Evolutionary conservation across 208 protist species (phyloP), one percentile per base, ranked within the genome.

Genomic region (Trypanosoma cruzi): DNA sequence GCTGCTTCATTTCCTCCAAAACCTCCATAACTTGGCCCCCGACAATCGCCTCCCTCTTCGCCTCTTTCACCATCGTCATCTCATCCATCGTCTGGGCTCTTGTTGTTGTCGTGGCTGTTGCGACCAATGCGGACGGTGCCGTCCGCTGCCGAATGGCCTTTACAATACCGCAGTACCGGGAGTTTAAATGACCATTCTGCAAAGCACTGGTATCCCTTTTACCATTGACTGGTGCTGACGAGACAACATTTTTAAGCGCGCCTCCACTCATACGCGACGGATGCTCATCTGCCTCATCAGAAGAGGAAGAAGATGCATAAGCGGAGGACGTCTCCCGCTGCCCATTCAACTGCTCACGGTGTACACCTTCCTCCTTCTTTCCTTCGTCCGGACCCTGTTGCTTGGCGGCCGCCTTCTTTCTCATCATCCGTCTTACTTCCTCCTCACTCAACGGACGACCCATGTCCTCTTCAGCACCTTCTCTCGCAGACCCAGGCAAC

Each of bases 151-250:
- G 22, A 68, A 89, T 79, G 8, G 74, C 78, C 62, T 86, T 82
- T 55, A 92, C 68, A 53, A 92, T 72, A 22, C 81, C 79, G 31
- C 76, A 58, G 60, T 89, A 92, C 20, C 73, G 68, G 4, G 66
- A 55, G n/a, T 29, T 32, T 5, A 22, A 4, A 48, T 65, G 13
- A 4, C 59, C 58, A 37, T 68, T 57, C 11, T 55, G 60, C 18
- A 26, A 56, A 4, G 14, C 46, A 10, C 6, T 46, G 34, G 16
- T 16, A 24, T 42, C 31, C 0, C 20, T 24, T 24, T 63, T 46
- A 14, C 42, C 32, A 49, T 56, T 42, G 52, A 11, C 62, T 16
- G 28, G 20, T 4, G n/a, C 26, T 1, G 40, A 34, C 50, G 59
- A 6, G 34, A 37, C 2, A 8, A 36, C 24, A 11, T 10, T 24